Evolutionary conservation across 2,329 filamentous ascomycete genomes (phyloP), one percentile per base, ranked within the genome.

Genomic region (Coniochaeta sp.): DNA sequence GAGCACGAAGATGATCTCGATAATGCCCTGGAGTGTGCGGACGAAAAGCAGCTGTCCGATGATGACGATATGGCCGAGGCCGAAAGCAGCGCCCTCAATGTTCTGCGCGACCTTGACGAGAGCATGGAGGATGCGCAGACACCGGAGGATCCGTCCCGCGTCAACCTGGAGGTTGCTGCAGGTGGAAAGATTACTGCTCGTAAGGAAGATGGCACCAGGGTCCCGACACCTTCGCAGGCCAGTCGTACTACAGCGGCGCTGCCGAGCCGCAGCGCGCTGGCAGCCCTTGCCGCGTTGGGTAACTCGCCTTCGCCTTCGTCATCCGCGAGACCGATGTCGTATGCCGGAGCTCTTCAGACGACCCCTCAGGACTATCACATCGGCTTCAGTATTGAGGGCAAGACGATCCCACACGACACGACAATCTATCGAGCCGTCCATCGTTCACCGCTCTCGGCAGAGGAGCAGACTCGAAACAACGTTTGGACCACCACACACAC

Each of bases 371-470:
- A 97, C 63, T 99, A 94, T 94, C 92, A 99, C 62, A 91, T 99
- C 55, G 89, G 97, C 63, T 99, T 99, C 69, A 91, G 83, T 58
- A 80, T 97, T 48, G 87, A 95, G 57, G 87, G 81, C 50, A 90
- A 91, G 65, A 79, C 87, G 1, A 87, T 99, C 53, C 78, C 88
- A 0, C 94, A 91, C 59, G 91, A 97, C 61, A 96, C 89, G 1
- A 99, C 94, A 0, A 92, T 99, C 52, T 99, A 97, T 63, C 86
- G 92, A 47, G 94, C 94, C 28, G 89, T 97, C 8, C 89, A 96
- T 63, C 87, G 83, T 63, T 71, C 72, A 6, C 64, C 70, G 0
- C 59, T 69, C 47, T 71, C 64, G 52, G 63, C 67, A 10, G 81
- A 87, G 18, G 89, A 95, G 52, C 76, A 85, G 10, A 71, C 81